Base-by-base conservation (phyloP, 2,329 filamentous ascomycete species). In the Ramularia endophylla region DNA sequence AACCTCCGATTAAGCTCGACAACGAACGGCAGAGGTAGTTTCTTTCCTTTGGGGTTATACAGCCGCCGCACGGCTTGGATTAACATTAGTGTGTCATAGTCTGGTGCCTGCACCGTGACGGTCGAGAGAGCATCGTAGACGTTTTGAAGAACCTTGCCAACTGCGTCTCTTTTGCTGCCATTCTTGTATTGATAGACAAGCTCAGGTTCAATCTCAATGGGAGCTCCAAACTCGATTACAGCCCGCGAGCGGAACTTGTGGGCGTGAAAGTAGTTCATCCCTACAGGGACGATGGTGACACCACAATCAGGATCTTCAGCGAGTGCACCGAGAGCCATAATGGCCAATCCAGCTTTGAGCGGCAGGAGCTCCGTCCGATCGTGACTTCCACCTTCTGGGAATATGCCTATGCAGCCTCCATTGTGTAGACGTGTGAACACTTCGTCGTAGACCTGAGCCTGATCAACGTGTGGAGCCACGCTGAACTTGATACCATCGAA, bases 231-330 rank as follows among this genome's bases (percentile, higher is more conserved):
- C 61, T 98, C 92, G 46, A 97, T 82, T 4, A 98, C 90, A 27
- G 90, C 92, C 61, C 92, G 80, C 50, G 90, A 97, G 33, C 90
- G 84, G 67, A 98, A 98, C 65, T 97, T 98, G 74, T 98, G 90
- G 0, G 90, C 86, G 65, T 97, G 90, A 68, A 98, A 98, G 67
- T 98, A 98, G 66, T 98, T 98, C 90, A 98, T 95, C 56, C 90
- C 90, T 38, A 92, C 89, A 3, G 92, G 92, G 17, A 98, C 87
- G 55, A 98, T 95, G 65, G 89, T 94, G 47, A 98, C 72, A 20
- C 86, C 87, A 59, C 87, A 95, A 50, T 90, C 75, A 2, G 89
- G 89, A 47, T 89, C 80, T 42, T 87, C 82, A 4, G 86, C 87
- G 38, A 97, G 72, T 1, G 92, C 84, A 28, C 90, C 90, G 27